phyloP scores from a whole-genome alignment of 1,284 basidiomycete genomes.

The Ustilago bromivora region DNA sequence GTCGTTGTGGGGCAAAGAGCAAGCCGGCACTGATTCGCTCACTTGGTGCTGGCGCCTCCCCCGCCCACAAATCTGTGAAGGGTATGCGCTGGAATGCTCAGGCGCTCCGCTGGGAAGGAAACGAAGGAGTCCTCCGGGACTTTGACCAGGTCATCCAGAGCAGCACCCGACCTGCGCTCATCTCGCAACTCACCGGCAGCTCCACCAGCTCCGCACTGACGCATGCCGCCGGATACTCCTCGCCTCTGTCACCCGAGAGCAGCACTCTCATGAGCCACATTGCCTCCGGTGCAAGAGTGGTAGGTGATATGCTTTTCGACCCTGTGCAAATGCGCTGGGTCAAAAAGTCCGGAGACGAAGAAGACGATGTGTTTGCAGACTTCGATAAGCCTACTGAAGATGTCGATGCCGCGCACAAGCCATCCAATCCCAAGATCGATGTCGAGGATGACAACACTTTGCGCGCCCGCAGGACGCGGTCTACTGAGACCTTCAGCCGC shows the following conservation, averaged over 20 bases:
- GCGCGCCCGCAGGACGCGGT: constrained; percentile 45
- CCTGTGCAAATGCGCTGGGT: constrained; percentile 94
- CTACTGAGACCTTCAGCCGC: constrained; percentile 25
- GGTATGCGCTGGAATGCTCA: constrained; percentile 97
- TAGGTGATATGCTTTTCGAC: constrained; percentile 98
- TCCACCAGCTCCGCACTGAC: constrained; percentile 43
- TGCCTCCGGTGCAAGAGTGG: constrained; percentile 76
- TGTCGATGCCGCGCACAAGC: constrained; percentile 4
- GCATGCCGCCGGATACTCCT: constrained; percentile 26
- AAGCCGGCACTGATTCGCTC: constrained; percentile 56
- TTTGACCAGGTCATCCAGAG: constrained; percentile 85
- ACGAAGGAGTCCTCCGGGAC: constrained; percentile 86
- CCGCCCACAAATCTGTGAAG: constrained; percentile 44
- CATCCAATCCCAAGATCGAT: background rate
- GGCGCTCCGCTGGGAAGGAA: constrained; percentile 93
- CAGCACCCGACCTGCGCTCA: constrained; percentile 91
- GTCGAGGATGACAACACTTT: constrained; percentile 37
- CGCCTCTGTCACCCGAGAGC: constrained; percentile 38
- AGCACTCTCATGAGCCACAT: constrained; percentile 37
- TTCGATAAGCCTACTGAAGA: constrained; percentile 39
- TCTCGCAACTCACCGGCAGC: constrained; percentile 70
- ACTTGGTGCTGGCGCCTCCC: constrained; percentile 42
- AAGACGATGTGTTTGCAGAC: constrained; percentile 70
- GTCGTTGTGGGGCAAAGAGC: constrained; percentile 71
- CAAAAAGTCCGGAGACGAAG: constrained; percentile 80